Evolutionary conservation across 257 asterid genomes (phyloP), one percentile per base, ranked within the genome.

Genomic region (Solanum ossicruentum): DNA sequence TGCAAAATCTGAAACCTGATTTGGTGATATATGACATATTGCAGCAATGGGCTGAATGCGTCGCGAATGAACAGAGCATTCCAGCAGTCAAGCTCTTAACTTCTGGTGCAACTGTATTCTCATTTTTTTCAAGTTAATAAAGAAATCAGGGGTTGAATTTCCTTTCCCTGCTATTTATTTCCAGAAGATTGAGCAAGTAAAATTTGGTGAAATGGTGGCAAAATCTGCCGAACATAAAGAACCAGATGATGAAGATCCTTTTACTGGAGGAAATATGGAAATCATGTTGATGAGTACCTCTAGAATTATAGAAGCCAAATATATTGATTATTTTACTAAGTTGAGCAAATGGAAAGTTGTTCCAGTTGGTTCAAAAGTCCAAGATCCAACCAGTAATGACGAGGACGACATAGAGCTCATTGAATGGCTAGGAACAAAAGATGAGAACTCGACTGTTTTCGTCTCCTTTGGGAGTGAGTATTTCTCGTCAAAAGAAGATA

Each of bases 261-360:
- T 75, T 7, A 1, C 7, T 32, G 52, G 71, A 60, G 17, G 23
- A 8, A 3, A 73, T 63, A n/a, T 85, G 79, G 8, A 63, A 13
- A 13, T 87, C 11, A 10, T 84, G 2, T 49, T 92, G 39, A 17
- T 91, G 8, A 94, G 88, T 54, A 92, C 73, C 41, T 84, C 87
- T 7, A 86, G 84, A 66, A 92, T 57, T 41, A 85, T 91, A 1
- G 96, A 93, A 21, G 93, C 82, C 9, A 92, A 88, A 45, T 93
- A 92, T 47, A 71, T 90, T 17, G 91, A 92, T 77, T 90, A 86
- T 82, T 81, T 88, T 5, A 23, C 81, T 1, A 87, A 77, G 2
- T 3, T 89, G 6, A 32, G 58, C 0, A 41, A 66, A 0, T 61
- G 55, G 79, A 81, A 82, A 70, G 45, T 89, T 43, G 1, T 87